Conservation (phyloP, 495 filamentous ascomycete genomes). For the Penicillium crystallinum region DNA sequence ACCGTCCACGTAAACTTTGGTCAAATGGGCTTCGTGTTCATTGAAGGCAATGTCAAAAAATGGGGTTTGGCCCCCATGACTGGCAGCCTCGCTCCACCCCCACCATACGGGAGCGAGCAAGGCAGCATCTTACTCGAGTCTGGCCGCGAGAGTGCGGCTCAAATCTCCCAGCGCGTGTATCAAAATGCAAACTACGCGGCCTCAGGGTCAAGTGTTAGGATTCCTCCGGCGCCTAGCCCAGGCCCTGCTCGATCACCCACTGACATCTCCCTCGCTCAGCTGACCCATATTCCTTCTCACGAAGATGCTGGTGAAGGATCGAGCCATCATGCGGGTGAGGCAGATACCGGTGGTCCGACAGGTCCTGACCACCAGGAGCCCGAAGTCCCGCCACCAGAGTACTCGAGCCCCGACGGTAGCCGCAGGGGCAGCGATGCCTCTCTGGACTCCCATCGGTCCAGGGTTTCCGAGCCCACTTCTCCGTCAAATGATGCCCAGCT, state of each 20-base stretch:
- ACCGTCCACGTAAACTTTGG: constrained; percentile 96
- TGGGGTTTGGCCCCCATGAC: constrained; percentile 97
- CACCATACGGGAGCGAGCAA: constrained; percentile 93
- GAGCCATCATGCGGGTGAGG: constrained; percentile 46
- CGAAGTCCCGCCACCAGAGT: constrained; percentile 58
- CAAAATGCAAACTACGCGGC: constrained; percentile 41
- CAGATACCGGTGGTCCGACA: constrained; percentile 4
- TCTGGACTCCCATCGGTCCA: constrained; percentile 22
- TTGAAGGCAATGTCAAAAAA: constrained; percentile 99
- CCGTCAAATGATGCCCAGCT: constrained; percentile 28
- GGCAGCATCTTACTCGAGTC: constrained; percentile 92
- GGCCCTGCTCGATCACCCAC: constrained; percentile 90
- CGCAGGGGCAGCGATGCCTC: constrained; percentile 47
- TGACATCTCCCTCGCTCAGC: constrained; percentile 85
- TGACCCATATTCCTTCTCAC: constrained; percentile 64
- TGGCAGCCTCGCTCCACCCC: constrained; percentile 88
- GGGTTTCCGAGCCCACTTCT: constrained; percentile 24
- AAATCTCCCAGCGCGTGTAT: constrained; percentile 53
- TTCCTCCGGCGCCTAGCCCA: constrained; percentile 72
- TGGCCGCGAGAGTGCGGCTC: constrained; percentile 60
- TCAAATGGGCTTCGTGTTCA: constrained; percentile 95
- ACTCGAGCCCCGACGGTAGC: constrained; percentile 63
- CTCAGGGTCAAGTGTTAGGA: constrained; percentile 50
- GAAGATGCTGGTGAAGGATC: constrained; percentile 74
- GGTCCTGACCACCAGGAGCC: constrained; percentile 10